phyloP scores from a whole-genome alignment of 176 grass and related monocot species.

The Cymbopogon citratus region DNA sequence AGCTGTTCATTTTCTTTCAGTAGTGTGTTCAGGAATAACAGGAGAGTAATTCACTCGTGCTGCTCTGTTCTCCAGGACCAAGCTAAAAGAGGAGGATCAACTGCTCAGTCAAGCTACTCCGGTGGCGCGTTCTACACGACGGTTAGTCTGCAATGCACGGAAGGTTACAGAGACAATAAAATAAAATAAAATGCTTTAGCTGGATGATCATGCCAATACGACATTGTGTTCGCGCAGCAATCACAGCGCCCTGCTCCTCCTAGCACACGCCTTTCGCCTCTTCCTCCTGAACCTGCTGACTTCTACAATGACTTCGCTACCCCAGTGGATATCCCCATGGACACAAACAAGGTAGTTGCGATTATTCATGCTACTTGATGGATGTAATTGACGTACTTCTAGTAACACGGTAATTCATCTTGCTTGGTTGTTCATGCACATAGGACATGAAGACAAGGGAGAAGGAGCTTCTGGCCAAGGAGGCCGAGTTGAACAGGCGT shows the following conservation, averaged over 20 bases:
- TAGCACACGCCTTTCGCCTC: constrained; percentile 52
- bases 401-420: background rate
- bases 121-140: constrained; percentile 42
- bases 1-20: background rate
- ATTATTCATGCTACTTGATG: background rate
- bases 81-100: constrained; percentile 16
- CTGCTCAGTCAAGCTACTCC: constrained; percentile 32
- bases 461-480: constrained; percentile 57
- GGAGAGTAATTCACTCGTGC: background rate
- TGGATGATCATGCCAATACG: background rate
- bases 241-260: constrained; percentile 38
- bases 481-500: constrained; percentile 50
- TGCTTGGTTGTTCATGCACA: background rate
- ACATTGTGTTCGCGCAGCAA: constrained; percentile 9
- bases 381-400: background rate
- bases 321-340: constrained; percentile 57
- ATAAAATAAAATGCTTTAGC: background rate
- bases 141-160: background rate
- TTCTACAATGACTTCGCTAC: constrained; percentile 57
- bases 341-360: constrained; percentile 44
- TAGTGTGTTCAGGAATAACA: background rate
- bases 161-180: background rate
- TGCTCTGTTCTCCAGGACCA: constrained; percentile 23
- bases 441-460: constrained; percentile 65
- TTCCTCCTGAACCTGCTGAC: constrained; percentile 62